Percentiles rank a stretch among this genome's conserved stretches.
phyloP scores from a whole-genome alignment of 2,329 filamentous ascomycete species.

The Talaromyces sp. region DNA sequence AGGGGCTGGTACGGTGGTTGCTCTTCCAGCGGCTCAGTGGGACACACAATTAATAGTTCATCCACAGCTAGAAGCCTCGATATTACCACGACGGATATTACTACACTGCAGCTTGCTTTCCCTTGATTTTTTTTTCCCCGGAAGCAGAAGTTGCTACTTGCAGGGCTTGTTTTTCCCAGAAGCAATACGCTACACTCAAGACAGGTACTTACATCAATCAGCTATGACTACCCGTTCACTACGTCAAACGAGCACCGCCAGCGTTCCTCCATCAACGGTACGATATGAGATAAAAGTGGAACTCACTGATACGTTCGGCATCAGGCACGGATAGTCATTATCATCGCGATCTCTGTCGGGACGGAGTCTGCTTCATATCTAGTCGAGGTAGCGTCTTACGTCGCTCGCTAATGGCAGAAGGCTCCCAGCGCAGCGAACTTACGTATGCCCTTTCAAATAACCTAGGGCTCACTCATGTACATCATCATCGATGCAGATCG shows the following conservation, averaged over 20 bases:
- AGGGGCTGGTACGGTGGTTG: slow-evolving; percentile 1
- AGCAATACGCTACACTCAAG: background rate
- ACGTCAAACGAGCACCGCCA: background rate
- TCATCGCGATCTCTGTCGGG: background rate
- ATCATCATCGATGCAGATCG: slow-evolving; percentile 1
- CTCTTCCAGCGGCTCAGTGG: background rate
- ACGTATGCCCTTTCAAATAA: background rate
- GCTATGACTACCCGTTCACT: background rate
- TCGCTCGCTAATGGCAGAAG: background rate
- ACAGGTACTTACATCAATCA: background rate
- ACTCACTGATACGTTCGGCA: background rate
- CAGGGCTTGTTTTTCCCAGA: too few relatives aligned
- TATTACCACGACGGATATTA: background rate
- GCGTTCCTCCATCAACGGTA: background rate
- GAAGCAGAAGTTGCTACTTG: too few relatives aligned
- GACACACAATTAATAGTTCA: background rate
- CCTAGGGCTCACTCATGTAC: background rate
- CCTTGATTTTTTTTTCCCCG: background rate
- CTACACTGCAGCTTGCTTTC: background rate
- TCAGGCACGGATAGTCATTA: background rate
- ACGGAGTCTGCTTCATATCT: background rate
- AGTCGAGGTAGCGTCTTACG: background rate
- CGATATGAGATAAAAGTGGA: background rate
- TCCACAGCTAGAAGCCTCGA: background rate
- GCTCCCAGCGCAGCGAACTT: background rate